These are phyloP conservation scores for Suillus bovinus DNA, from an alignment of 768 basidiomycete species.

Conservation along the genomic window DNA sequence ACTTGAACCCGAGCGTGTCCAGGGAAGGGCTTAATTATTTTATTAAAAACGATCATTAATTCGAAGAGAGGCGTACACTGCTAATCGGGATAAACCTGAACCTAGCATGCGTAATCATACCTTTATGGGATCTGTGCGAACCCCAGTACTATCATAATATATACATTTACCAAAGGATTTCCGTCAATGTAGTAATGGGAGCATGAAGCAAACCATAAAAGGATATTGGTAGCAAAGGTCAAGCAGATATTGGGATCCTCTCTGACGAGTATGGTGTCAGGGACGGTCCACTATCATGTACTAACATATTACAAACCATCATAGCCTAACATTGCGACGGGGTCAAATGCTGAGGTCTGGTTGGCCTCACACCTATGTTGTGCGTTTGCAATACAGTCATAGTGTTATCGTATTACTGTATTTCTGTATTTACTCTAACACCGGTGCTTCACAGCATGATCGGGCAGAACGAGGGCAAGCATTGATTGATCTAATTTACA, in stretches of 20 bases:
- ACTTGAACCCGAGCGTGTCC: too few species aligned
- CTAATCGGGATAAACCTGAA: neutral
- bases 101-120: neutral
- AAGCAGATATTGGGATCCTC: neutral
- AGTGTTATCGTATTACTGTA: too few species aligned
- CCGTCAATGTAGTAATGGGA: neutral
- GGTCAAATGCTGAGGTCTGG: neutral
- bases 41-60: too few species aligned
- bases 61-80: too few species aligned
- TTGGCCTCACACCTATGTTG: neutral
- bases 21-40: too few species aligned
- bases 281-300: neutral
- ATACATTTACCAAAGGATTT: neutral
- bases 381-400: neutral
- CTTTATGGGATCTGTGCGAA: neutral
- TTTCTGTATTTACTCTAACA: neutral
- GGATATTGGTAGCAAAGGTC: neutral
- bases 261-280: neutral
- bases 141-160: neutral
- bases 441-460: neutral
- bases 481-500: neutral
- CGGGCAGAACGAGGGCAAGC: neutral
- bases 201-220: neutral
- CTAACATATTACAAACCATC: neutral
- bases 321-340: neutral